Conservation (phyloP, 164 flowering plant species). For the Aristolochia californica region DNA sequence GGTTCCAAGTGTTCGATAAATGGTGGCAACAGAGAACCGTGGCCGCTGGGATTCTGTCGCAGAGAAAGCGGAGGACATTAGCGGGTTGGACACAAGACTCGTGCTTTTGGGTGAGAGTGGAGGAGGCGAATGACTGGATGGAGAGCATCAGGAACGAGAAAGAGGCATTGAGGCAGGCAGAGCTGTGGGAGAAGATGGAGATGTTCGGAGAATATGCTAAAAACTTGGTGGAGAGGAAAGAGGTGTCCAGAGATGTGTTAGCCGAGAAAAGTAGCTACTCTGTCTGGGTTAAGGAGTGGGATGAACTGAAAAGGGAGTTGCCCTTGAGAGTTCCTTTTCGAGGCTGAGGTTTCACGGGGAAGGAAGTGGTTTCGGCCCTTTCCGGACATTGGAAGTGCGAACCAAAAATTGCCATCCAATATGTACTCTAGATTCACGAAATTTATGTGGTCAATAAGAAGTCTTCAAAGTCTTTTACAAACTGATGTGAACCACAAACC, state of each 20-base stretch:
- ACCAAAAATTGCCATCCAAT: too few species aligned
- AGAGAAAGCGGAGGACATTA: conserved; percentile 30
- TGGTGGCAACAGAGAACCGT: conserved; percentile 49
- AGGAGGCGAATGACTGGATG: conserved; percentile 53
- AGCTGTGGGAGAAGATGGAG: conserved; percentile 30
- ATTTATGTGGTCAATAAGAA: too few species aligned
- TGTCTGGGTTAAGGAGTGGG: conserved; percentile 34
- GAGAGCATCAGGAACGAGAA: conserved; percentile 22
- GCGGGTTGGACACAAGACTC: conserved; percentile 75
- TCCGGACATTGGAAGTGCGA: too few species aligned
- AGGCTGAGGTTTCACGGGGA: conserved; percentile 11
- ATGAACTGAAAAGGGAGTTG: conserved; percentile 22
- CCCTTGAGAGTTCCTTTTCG: conserved; percentile 12
- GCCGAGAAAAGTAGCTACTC: conserved; percentile 58
- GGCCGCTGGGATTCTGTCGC: conserved; percentile 6
- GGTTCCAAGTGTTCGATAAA: conserved; percentile 42
- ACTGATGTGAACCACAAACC: too few species aligned
- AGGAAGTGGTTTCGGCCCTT: not conserved
- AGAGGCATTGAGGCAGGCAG: conserved; percentile 6
- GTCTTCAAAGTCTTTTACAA: too few species aligned
- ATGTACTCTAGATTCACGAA: too few species aligned
- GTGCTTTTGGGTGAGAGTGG: conserved; percentile 77
- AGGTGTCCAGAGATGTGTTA: conserved; percentile 64
- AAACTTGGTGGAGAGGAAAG: conserved; percentile 38
- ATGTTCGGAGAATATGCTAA: conserved; percentile 42